These are phyloP conservation scores for Fonsecaea nubica DNA, from an alignment of 2,329 filamentous ascomycete species.

Conservation along the genomic window DNA sequence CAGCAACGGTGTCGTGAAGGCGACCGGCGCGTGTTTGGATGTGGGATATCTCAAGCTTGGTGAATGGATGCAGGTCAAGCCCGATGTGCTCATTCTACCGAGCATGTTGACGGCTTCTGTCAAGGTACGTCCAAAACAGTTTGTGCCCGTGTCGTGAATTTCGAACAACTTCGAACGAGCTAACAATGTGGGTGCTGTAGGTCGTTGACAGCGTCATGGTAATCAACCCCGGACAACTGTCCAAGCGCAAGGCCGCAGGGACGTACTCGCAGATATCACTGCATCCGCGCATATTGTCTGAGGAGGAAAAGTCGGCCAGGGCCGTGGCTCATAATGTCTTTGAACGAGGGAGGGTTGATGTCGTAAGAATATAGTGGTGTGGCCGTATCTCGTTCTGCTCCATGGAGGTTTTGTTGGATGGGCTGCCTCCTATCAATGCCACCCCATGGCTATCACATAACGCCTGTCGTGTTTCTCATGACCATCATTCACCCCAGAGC, in stretches of 20 bases:
- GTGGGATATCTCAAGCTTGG: slow-evolving; percentile 83
- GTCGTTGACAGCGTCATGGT: slow-evolving; percentile 88
- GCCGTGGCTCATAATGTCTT: slow-evolving; percentile 77
- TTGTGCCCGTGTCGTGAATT: no score
- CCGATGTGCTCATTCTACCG: slow-evolving; percentile 83
- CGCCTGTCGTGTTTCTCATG: slow-evolving; percentile 5
- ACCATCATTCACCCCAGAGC: background rate
- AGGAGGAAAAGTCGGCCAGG: slow-evolving; percentile 63
- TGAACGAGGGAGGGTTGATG: slow-evolving; percentile 83
- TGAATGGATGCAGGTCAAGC: slow-evolving; percentile 85
- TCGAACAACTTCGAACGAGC: background rate
- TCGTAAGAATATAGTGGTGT: slow-evolving; percentile 71
- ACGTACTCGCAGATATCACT: slow-evolving; percentile 84
- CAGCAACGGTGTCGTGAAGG: slow-evolving; percentile 67
- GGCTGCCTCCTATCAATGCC: background rate
- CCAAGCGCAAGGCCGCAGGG: slow-evolving; percentile 81
- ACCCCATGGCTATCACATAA: background rate
- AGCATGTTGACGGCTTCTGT: slow-evolving; percentile 85
- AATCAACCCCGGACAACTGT: slow-evolving; percentile 87
- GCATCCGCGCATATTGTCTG: slow-evolving; percentile 66
- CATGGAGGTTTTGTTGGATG: background rate
- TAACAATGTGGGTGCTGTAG: slow-evolving; percentile 54
- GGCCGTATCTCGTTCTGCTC: background rate
- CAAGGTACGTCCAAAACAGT: slow-evolving; percentile 65
- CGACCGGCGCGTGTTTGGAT: slow-evolving; percentile 80